Conservation (phyloP, 495 filamentous ascomycete species). For the Xylaria palmicola region DNA sequence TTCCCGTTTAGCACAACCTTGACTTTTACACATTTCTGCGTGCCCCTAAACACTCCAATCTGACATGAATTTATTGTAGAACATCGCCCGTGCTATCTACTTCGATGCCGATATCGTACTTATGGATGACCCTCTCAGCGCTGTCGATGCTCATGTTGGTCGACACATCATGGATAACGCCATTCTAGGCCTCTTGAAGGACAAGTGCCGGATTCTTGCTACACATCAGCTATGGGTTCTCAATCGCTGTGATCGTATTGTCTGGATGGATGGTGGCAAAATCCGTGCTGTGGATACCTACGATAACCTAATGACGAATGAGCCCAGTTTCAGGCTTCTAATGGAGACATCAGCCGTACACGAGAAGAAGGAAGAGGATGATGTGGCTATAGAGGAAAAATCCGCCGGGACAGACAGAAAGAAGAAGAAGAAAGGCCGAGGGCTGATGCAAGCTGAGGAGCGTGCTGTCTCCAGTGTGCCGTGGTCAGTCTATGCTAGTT, state of each 20-base stretch:
- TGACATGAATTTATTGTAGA: constrained; percentile 27
- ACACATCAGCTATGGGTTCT: constrained; percentile 95
- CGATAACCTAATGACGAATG: constrained; percentile 75
- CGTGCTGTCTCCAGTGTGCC: constrained; percentile 76
- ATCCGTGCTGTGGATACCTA: constrained; percentile 86
- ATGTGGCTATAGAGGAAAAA: constrained; percentile 39
- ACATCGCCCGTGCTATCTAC: constrained; percentile 83
- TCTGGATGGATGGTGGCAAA: constrained; percentile 84
- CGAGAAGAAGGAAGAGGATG: constrained; percentile 53
- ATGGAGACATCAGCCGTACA: constrained; percentile 83
- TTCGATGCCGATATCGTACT: constrained; percentile 78
- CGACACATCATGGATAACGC: constrained; percentile 95
- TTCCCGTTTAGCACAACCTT: too few species aligned
- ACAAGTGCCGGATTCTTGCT: constrained; percentile 87
- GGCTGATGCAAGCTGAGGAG: constrained; percentile 91
- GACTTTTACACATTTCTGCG: not conserved
- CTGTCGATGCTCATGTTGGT: constrained; percentile 85
- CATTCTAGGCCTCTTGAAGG: constrained; percentile 82
- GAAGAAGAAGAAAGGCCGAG: constrained; percentile 59
- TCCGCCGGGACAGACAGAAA: constrained; percentile 56
- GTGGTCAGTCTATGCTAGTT: constrained; percentile 79
- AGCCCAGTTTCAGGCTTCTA: constrained; percentile 70
- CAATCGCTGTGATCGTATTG: constrained; percentile 82
- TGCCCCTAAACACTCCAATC: not conserved
- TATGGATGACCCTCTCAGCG: constrained; percentile 82